Evolutionary conservation across 306 rosid genomes (phyloP).

Genomic region (Myrica gale): DNA sequence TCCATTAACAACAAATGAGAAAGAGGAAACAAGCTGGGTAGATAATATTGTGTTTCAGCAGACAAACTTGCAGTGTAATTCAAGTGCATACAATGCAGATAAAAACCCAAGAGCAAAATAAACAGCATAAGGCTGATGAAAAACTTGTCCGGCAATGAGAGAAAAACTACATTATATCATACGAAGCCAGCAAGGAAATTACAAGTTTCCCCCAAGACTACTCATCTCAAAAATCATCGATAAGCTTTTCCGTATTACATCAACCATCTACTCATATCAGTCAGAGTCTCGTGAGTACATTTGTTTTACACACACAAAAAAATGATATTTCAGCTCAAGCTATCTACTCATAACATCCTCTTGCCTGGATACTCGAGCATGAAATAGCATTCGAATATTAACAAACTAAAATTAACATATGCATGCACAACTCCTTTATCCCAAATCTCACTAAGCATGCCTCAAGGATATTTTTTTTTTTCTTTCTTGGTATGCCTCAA

Average conservation of each 20-base stretch:
- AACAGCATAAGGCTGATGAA: not conserved
- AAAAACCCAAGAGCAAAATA: not conserved
- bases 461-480: not conserved
- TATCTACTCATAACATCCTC: not conserved
- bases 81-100: not conserved
- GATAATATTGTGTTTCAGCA: not conserved
- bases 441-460: not conserved
- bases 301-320: not conserved
- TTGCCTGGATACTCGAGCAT: not conserved
- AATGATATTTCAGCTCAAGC: not conserved
- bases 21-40: not conserved
- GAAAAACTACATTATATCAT: not conserved
- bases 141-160: not conserved
- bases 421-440: not conserved
- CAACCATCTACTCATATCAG: not conserved
- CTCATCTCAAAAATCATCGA: not conserved
- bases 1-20: constrained; percentile 4
- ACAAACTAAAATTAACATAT: not conserved
- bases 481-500: too few relatives aligned
- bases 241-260: not conserved
- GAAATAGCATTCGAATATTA: not conserved
- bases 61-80: not conserved
- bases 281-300: not conserved
- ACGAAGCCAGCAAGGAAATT: not conserved
- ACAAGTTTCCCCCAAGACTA: not conserved